A percentile compares a stretch with the other conserved stretches of the same genome.
phyloP scores from a whole-genome alignment of 768 basidiomycete species.

The Rossbeevera mucosa region DNA sequence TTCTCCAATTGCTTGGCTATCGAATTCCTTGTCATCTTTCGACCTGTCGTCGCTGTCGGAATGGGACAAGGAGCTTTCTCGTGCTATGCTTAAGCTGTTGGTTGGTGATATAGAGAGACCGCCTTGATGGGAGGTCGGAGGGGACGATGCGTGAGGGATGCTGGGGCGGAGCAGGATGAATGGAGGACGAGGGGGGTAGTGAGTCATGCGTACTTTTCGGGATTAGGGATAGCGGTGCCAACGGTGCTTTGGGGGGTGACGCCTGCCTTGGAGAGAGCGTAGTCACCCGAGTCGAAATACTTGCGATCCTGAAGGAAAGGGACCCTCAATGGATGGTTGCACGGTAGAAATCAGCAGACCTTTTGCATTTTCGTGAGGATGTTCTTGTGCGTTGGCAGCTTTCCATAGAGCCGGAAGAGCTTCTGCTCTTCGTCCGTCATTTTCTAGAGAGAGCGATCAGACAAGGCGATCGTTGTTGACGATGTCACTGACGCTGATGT shows the following conservation, averaged over 20 bases:
- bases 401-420: slow-evolving; percentile 92
- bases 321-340: slow-evolving; percentile 5
- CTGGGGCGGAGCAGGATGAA: slow-evolving; percentile 36
- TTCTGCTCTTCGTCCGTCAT: slow-evolving; percentile 88
- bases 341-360: slow-evolving; percentile 40
- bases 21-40: slow-evolving; percentile 17
- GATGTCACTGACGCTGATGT: slow-evolving; percentile 73
- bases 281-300: slow-evolving; percentile 99
- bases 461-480: too few relatives aligned
- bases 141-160: slow-evolving; percentile 86
- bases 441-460: slow-evolving; percentile 57
- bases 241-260: slow-evolving; percentile 82
- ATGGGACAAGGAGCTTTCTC: slow-evolving; percentile 48
- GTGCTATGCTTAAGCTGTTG: slow-evolving; percentile 59
- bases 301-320: slow-evolving; percentile 78
- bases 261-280: slow-evolving; percentile 94
- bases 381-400: slow-evolving; percentile 91
- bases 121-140: slow-evolving; percentile 49
- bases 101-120: slow-evolving; percentile 72
- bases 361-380: slow-evolving; percentile 93
- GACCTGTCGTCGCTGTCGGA: slow-evolving; percentile 17
- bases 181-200: not conserved
- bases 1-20: slow-evolving; percentile 7
- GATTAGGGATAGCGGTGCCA: slow-evolving; percentile 97
- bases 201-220: slow-evolving; percentile 71